Base-by-base conservation (phyloP, 495 filamentous ascomycete genomes). In the Corynascus novoguineensis region DNA sequence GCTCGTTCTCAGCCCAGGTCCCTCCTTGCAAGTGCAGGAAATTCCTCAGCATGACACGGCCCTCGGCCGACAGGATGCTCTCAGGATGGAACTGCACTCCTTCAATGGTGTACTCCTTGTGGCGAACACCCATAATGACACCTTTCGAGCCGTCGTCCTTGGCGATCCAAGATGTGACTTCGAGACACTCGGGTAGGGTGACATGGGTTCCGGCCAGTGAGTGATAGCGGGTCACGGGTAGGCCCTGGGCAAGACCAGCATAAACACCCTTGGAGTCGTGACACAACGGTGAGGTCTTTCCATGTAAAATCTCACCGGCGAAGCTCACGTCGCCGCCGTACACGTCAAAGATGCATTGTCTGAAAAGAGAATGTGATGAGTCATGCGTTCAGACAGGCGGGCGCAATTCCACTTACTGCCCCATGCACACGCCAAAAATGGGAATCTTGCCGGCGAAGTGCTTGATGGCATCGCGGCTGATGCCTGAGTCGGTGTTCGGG, bases 71-170 rank as follows among this genome's bases (percentile, higher is more conserved):
- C 28, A 98, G 72, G 51, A 98, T 98, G 67, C 92, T 97, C 71
- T 98, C 93, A 0, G 93, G 93, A 66, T 98, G 93, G 69, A 97
- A 98, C 68, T 98, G 93, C 17, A 97, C 91, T 29, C 92, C 93
- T 67, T 98, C 93, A 4, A 98, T 78, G 0, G 88, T 77, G 64
- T 87, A 84, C 66, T 92, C 81, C 72, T 95, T 96, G 75, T 99
- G 93, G 21, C 93, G 81, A 11, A 97, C 85, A 19, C 93, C 93
- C 93, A 97, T 97, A 60, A 99, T 99, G 44, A 97, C 83, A 11
- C 84, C 83, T 59, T 84, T 86, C 17, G 76, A 83, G 48, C 73
- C 74, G 45, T 80, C 76, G n/a, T 77, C 77, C 34, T 85, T 86
- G n/a, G 81, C 74, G 17, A 86, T 86, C 85, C 86, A 92, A n/a